These are phyloP conservation scores for Colletotrichum orchidophilum DNA, from an alignment of 2,329 filamentous ascomycete species.

Conservation along the genomic window DNA sequence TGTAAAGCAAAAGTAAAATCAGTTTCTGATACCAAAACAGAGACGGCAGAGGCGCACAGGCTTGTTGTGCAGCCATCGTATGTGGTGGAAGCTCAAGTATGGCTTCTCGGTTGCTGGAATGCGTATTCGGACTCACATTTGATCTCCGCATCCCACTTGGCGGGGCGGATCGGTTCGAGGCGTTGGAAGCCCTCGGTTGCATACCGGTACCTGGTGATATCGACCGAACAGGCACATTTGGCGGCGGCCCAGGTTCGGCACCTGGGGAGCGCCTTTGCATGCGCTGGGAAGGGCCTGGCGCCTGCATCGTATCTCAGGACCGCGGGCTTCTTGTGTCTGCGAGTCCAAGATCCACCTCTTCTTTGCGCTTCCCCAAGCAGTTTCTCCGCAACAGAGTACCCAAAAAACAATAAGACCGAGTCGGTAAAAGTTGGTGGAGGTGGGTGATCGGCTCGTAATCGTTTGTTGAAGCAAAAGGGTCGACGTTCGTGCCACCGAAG, in stretches of 20 bases:
- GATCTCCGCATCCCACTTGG: slow-evolving; percentile 55
- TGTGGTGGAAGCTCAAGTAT: background rate
- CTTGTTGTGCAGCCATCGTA: background rate
- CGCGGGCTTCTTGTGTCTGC: background rate
- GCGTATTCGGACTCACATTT: slow-evolving; percentile 61
- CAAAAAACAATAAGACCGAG: background rate
- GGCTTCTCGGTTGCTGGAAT: background rate
- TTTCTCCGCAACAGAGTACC: background rate
- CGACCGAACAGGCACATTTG: slow-evolving; percentile 63
- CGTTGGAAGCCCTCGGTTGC: slow-evolving; percentile 71
- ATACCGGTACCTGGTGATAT: slow-evolving; percentile 68
- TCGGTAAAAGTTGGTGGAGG: background rate
- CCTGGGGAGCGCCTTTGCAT: slow-evolving; percentile 72
- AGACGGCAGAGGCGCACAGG: background rate
- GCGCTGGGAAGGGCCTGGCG: slow-evolving; percentile 61
- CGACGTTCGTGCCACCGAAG: slow-evolving; percentile 1
- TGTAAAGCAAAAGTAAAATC: slow-evolving; percentile 28
- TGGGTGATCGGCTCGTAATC: background rate
- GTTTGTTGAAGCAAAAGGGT: slow-evolving; percentile 8
- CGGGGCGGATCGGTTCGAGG: slow-evolving; percentile 69
- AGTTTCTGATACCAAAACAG: background rate
- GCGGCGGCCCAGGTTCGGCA: slow-evolving; percentile 66
- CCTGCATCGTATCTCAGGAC: slow-evolving; percentile 55
- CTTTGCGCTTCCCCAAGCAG: slow-evolving; percentile 13
- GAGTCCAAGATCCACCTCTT: slow-evolving; percentile 11